phyloP scores from a whole-genome alignment of 768 basidiomycete species.

The Panaeolus cyanescens region DNA sequence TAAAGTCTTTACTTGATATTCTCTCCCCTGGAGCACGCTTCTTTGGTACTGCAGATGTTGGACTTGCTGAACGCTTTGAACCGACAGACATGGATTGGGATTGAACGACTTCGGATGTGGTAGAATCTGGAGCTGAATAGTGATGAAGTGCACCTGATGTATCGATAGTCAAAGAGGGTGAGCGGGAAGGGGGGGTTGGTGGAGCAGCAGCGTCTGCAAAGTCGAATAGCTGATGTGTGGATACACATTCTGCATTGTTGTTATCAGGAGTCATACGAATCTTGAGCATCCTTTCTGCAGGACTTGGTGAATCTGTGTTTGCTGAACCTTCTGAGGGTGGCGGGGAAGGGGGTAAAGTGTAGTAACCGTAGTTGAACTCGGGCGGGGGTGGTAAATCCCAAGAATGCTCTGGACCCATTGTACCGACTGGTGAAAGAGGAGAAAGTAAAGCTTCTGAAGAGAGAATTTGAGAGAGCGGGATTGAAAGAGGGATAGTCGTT shows the following conservation, averaged over 20 bases:
- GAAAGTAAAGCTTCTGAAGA: slow-evolving; percentile 61
- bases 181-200: slow-evolving; percentile 28
- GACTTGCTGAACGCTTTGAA: slow-evolving; percentile 48
- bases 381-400: slow-evolving; percentile 53
- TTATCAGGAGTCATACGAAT: slow-evolving; percentile 49
- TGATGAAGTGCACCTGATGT: slow-evolving; percentile 7
- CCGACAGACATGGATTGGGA: slow-evolving; percentile 28
- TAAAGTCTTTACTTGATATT: slow-evolving; percentile 74
- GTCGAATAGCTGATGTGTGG: slow-evolving; percentile 77
- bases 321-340: slow-evolving; percentile 47
- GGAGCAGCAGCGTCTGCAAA: slow-evolving; percentile 38
- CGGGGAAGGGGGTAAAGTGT: slow-evolving; percentile 50
- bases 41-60: slow-evolving; percentile 38
- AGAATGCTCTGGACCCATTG: slow-evolving; percentile 12
- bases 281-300: slow-evolving; percentile 49
- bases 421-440: slow-evolving; percentile 43
- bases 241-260: slow-evolving; percentile 52
- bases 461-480: slow-evolving; percentile 61
- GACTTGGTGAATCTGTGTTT: slow-evolving; percentile 46
- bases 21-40: slow-evolving; percentile 52
- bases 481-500: slow-evolving; percentile 32
- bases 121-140: slow-evolving; percentile 15
- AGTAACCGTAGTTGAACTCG: slow-evolving; percentile 47
- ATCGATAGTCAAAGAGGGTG: slow-evolving; percentile 15
- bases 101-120: slow-evolving; percentile 34